phyloP scores from a whole-genome alignment of 495 filamentous ascomycete species.

The Hypoxylon lenormandii region DNA sequence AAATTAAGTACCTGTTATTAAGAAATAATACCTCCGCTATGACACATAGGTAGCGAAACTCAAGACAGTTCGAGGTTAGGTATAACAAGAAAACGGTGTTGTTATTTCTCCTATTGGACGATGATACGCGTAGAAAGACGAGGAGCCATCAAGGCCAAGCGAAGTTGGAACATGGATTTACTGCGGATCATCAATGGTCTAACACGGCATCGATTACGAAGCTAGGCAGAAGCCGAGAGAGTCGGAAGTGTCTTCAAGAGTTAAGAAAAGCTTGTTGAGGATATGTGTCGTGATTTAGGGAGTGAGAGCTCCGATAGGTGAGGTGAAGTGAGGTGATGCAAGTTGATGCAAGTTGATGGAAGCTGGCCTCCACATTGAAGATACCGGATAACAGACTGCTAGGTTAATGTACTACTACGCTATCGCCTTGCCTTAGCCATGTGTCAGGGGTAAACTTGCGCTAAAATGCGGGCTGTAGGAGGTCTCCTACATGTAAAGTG shows the following conservation, averaged over 20 bases:
- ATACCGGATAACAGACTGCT: slow-evolving; percentile 23
- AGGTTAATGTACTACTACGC: background rate
- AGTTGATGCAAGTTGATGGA: slow-evolving; percentile 10
- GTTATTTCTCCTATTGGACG: slow-evolving; percentile 22
- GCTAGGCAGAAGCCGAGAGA: background rate
- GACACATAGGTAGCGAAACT: background rate
- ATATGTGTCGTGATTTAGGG: too few species aligned
- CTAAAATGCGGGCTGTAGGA: slow-evolving; percentile 28
- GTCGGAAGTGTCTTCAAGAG: background rate
- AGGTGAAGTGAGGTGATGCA: slow-evolving; percentile 5
- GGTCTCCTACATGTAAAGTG: background rate
- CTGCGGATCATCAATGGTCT: slow-evolving; percentile 6
- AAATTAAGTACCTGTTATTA: slow-evolving; percentile 28
- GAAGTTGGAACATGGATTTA: slow-evolving; percentile 9
- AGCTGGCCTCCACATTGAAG: slow-evolving; percentile 20
- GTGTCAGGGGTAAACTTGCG: slow-evolving; percentile 32
- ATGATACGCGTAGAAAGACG: slow-evolving; percentile 14
- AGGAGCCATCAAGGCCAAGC: slow-evolving; percentile 27
- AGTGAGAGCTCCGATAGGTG: too few species aligned
- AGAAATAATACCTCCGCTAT: slow-evolving; percentile 34
- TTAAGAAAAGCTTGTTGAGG: background rate
- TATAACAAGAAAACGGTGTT: slow-evolving; percentile 26
- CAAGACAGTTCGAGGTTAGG: slow-evolving; percentile 22
- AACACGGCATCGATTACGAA: background rate
- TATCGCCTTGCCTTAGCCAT: slow-evolving; percentile 20